phyloP scores from a whole-genome alignment of 768 basidiomycete species.

The Pholiota microspora region DNA sequence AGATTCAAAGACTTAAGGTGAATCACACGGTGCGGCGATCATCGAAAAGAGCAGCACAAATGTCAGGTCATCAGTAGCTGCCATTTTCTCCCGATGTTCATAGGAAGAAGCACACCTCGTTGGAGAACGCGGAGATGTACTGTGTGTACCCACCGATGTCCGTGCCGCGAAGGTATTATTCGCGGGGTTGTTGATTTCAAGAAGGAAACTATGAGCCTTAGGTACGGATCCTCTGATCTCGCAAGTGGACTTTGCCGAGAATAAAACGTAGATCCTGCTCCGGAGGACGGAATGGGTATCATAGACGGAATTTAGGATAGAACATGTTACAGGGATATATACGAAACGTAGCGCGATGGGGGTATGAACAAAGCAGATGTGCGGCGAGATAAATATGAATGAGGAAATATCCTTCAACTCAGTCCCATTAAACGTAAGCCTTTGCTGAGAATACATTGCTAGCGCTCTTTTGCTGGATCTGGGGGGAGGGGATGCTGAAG shows the following conservation, averaged over 20 bases:
- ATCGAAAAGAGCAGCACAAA: conserved; percentile 3
- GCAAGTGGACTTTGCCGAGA: background rate
- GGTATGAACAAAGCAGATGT: too few relatives aligned
- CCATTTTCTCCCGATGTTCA: background rate
- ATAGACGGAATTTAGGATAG: background rate
- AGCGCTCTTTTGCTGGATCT: background rate
- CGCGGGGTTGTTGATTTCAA: background rate
- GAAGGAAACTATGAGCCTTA: background rate
- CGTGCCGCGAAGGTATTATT: background rate
- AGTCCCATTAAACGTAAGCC: background rate
- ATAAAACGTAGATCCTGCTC: background rate
- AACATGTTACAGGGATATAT: background rate
- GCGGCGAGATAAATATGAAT: background rate
- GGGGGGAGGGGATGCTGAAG: background rate
- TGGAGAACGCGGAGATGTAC: background rate
- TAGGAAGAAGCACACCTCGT: background rate
- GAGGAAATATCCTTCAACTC: background rate
- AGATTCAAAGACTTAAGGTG: background rate
- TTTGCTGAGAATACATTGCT: background rate
- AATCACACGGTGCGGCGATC: conserved; percentile 2
- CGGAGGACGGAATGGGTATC: background rate
- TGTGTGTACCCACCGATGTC: background rate
- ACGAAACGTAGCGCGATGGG: too few relatives aligned
- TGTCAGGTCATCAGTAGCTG: background rate
- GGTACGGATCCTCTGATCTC: background rate